phyloP scores from a whole-genome alignment of 1,139 yeast species.

The Protomyces macrosporus region DNA sequence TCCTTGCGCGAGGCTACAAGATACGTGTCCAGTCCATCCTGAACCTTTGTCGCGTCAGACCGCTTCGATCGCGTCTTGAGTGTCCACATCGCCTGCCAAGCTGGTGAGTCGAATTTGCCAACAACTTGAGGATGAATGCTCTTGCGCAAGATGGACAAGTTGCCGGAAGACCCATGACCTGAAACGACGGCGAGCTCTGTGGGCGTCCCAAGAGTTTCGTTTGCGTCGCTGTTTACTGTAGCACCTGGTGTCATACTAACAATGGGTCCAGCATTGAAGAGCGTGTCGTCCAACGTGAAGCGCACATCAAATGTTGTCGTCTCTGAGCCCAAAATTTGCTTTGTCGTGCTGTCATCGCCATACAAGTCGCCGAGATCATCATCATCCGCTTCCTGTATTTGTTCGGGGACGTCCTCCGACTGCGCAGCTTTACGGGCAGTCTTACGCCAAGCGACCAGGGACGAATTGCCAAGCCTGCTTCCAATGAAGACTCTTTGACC shows the following conservation, averaged over 20 bases:
- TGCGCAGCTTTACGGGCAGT: background rate
- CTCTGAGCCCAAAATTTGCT: constrained; percentile 18
- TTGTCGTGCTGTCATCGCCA: constrained; percentile 25
- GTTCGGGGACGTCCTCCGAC: constrained; percentile 24
- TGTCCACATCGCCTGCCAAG: constrained; percentile 38
- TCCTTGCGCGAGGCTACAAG: constrained; percentile 55
- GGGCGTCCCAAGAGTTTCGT: constrained; percentile 2
- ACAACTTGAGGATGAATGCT: constrained; percentile 71
- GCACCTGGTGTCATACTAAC: constrained; percentile 50
- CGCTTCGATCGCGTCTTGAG: constrained; percentile 30
- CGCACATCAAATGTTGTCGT: constrained; percentile 28
- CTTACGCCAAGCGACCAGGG: constrained; percentile 41
- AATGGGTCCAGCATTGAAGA: constrained; percentile 70
- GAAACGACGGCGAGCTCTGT: constrained; percentile 63
- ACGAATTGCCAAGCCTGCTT: constrained; percentile 45
- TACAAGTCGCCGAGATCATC: constrained; percentile 39
- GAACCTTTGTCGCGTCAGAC: constrained; percentile 31
- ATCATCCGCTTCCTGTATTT: constrained; percentile 36
- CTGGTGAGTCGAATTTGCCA: constrained; percentile 64
- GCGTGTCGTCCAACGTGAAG: constrained; percentile 46
- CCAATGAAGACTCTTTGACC: constrained; percentile 43
- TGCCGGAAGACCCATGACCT: constrained; percentile 56
- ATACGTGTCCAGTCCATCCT: constrained; percentile 47
- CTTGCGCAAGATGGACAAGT: constrained; percentile 59
- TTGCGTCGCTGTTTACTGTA: background rate